Percentiles rank a stretch among this genome's conserved stretches.
Conservation (phyloP, 2,329 filamentous ascomycete genomes). For the Sporothrix sp. region DNA sequence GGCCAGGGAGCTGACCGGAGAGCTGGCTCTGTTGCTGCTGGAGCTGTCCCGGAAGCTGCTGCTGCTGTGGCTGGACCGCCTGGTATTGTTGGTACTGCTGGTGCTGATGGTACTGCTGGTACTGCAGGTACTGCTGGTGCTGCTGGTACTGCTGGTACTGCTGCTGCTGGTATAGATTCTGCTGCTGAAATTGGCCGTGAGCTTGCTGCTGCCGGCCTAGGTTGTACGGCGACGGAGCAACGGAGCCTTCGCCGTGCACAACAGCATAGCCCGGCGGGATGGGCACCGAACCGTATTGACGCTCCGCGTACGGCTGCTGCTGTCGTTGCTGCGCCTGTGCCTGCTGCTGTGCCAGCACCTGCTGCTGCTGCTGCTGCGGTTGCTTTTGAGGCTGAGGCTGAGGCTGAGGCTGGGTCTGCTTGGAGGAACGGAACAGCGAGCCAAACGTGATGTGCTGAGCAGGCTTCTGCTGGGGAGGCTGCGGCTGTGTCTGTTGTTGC, state of each 20-base stretch:
- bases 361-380: neutral
- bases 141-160: too few species aligned
- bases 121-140: too few species aligned
- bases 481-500: too few species aligned
- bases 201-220: neutral
- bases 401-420: neutral
- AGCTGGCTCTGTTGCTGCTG: too few species aligned
- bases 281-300: conserved; percentile 29
- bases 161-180: too few species aligned
- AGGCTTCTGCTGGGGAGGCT: neutral
- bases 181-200: conserved; percentile 4
- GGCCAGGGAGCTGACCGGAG: neutral
- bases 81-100: neutral
- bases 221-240: conserved; percentile 23
- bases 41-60: conserved; percentile 1
- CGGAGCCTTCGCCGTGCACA: conserved; percentile 29
- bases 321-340: neutral
- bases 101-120: conserved; percentile 1
- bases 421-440: too few species aligned
- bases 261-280: conserved; percentile 29
- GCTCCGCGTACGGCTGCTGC: conserved; percentile 20
- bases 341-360: neutral
- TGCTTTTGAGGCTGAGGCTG: neutral
- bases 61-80: neutral
- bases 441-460: too few species aligned